Percentiles rank a stretch among this genome's conserved stretches.
phyloP scores from a whole-genome alignment of 805 yeast genomes.

The Blastobotrys mokoenaii region DNA sequence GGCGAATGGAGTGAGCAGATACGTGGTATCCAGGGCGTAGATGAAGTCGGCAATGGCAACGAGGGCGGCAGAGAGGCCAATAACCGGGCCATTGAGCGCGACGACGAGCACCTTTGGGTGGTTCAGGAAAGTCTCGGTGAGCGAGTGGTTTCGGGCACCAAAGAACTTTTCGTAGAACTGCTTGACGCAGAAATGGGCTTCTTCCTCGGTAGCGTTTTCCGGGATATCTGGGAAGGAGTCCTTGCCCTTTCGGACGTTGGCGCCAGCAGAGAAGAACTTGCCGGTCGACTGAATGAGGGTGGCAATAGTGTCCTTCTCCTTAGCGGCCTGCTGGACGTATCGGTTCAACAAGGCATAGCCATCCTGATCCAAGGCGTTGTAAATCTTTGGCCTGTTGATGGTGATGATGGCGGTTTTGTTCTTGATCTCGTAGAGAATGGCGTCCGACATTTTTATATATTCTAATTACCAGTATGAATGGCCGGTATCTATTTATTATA shows the following conservation, averaged over 20 bases:
- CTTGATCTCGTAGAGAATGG: conserved; percentile 22
- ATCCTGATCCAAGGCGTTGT: conserved; percentile 59
- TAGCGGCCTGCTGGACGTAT: conserved; percentile 52
- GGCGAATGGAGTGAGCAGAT: conserved; percentile 66
- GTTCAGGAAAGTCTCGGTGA: conserved; percentile 58
- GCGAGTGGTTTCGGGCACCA: conserved; percentile 60
- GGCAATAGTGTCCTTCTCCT: conserved; percentile 48
- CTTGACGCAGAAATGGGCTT: conserved; percentile 12
- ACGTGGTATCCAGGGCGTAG: conserved; percentile 52
- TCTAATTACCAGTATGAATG: no score
- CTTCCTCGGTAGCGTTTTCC: conserved; percentile 7
- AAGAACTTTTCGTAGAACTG: conserved; percentile 47
- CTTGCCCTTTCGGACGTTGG: conserved; percentile 44
- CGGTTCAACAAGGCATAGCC: conserved; percentile 55
- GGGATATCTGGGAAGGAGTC: conserved; percentile 4
- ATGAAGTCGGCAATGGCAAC: conserved; percentile 71
- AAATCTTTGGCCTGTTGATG: conserved; percentile 48
- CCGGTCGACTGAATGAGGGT: conserved; percentile 69
- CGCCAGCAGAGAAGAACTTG: conserved; percentile 77
- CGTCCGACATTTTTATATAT: neutral
- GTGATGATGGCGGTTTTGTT: conserved; percentile 54
- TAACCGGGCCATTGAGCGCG: conserved; percentile 80
- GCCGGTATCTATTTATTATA: neutral
- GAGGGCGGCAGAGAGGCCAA: conserved; percentile 69
- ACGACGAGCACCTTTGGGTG: conserved; percentile 65